Evolutionary conservation across 139 green algal genomes (phyloP).

Genomic region (Dunaliella sp.): DNA sequence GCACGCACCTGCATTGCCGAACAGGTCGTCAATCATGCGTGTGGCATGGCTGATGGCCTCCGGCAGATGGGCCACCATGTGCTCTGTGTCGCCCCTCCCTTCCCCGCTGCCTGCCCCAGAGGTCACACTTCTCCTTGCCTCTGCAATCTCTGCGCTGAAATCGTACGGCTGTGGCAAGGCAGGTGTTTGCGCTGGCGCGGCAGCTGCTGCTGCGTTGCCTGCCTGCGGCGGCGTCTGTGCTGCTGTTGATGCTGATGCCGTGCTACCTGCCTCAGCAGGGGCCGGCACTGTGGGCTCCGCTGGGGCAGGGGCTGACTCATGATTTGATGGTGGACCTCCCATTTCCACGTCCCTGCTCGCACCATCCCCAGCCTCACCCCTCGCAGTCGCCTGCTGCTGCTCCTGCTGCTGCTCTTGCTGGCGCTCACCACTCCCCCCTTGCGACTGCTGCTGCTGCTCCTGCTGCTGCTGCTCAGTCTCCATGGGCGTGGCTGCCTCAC

Average conservation of each 20-base stretch:
- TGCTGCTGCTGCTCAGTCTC: slow-evolving; percentile 9
- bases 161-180: slow-evolving; percentile 29
- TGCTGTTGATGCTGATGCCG: slow-evolving; percentile 6
- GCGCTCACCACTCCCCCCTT: too few species aligned
- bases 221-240: slow-evolving; percentile 1
- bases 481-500: slow-evolving; percentile 1
- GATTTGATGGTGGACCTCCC: background rate
- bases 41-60: slow-evolving; percentile 71
- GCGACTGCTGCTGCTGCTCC: slow-evolving; percentile 11
- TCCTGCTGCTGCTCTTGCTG: slow-evolving; percentile 11
- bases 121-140: too few species aligned
- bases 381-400: slow-evolving; percentile 6
- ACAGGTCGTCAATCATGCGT: slow-evolving; percentile 82
- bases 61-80: slow-evolving; percentile 43
- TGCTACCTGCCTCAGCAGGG: slow-evolving; percentile 11
- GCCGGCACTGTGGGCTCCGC: too few species aligned
- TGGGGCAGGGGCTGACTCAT: too few species aligned
- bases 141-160: background rate
- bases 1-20: slow-evolving; percentile 48
- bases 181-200: background rate
- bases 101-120: too few species aligned
- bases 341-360: slow-evolving; percentile 8
- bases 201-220: background rate
- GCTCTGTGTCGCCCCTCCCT: background rate
- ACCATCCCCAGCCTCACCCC: too few species aligned